phyloP scores from a whole-genome alignment of 2,329 filamentous ascomycete genomes.

The Colletotrichum sojae region DNA sequence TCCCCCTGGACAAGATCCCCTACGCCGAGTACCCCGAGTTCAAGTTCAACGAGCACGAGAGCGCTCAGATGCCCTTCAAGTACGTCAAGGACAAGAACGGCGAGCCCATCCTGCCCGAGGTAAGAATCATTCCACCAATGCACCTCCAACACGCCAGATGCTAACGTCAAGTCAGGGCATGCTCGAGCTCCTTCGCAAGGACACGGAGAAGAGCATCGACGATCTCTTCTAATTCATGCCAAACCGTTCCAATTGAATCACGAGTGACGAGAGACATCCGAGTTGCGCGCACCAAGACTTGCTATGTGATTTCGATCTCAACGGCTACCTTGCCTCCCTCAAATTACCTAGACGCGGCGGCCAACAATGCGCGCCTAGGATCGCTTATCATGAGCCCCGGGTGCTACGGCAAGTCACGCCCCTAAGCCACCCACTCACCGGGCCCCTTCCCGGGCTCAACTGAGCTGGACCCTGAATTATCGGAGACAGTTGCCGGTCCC shows the following conservation, averaged over 20 bases:
- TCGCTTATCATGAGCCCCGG: neutral
- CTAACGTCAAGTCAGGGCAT: constrained; percentile 76
- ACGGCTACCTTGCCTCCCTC: neutral
- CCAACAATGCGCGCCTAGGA: neutral
- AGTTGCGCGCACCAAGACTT: neutral
- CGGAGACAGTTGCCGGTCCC: constrained; percentile 2
- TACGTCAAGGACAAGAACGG: constrained; percentile 86
- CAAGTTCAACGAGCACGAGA: constrained; percentile 91
- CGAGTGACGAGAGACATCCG: constrained; percentile 6
- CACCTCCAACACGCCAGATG: constrained; percentile 43
- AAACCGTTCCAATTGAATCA: constrained; percentile 33
- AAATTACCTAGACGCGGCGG: neutral
- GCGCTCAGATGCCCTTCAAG: constrained; percentile 97
- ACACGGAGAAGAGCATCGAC: constrained; percentile 91
- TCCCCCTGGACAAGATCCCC: constrained; percentile 81
- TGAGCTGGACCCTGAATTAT: neutral
- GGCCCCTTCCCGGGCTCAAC: neutral
- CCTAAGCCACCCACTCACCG: neutral
- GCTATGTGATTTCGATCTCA: too few species aligned
- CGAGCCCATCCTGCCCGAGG: constrained; percentile 91
- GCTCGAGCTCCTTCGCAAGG: constrained; percentile 92
- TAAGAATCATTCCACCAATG: constrained; percentile 58
- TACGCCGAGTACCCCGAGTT: constrained; percentile 93
- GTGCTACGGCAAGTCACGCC: neutral
- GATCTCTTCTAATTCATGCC: constrained; percentile 76